Evolutionary conservation across 225 moss, liverwort and hornwort genomes (phyloP).

Genomic region (Ulota crispa): DNA sequence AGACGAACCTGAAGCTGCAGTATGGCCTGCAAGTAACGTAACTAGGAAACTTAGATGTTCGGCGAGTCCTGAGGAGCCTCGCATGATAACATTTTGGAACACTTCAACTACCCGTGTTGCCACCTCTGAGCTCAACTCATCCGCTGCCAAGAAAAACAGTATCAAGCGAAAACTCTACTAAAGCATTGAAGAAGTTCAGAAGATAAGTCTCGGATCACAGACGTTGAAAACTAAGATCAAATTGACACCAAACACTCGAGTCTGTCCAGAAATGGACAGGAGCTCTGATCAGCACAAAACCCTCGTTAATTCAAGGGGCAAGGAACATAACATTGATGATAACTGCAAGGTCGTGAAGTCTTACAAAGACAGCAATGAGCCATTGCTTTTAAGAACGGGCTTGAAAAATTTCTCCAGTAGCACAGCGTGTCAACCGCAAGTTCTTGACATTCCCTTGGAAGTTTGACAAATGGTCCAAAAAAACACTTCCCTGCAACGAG

Average conservation of each 20-base stretch:
- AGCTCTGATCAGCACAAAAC: not conserved
- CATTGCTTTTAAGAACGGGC: conserved; percentile 68
- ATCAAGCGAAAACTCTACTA: not conserved
- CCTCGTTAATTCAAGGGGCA: not conserved
- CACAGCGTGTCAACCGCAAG: conserved; percentile 71
- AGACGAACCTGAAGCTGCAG: conserved; percentile 52
- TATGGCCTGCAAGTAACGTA: conserved; percentile 72
- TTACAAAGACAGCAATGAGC: conserved; percentile 87
- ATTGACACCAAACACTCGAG: not conserved
- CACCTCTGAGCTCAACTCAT: conserved; percentile 60
- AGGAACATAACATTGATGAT: not conserved
- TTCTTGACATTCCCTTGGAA: conserved; percentile 76
- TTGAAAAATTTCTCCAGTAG: conserved; percentile 72
- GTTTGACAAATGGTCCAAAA: conserved; percentile 83
- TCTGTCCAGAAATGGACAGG: not conserved
- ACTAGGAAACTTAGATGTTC: conserved; percentile 87
- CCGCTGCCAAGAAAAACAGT: conserved; percentile 44
- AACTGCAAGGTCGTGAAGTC: conserved; percentile 25
- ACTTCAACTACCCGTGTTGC: conserved; percentile 71
- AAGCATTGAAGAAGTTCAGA: not conserved
- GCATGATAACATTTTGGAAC: conserved; percentile 60
- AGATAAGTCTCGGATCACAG: not conserved
- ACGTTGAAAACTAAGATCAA: not conserved
- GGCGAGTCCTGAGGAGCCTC: conserved; percentile 63
- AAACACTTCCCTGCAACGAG: conserved; percentile 65